These are phyloP conservation scores for Arabis hirsuta DNA, from an alignment of 345 rosid species.

Conservation along the genomic window DNA sequence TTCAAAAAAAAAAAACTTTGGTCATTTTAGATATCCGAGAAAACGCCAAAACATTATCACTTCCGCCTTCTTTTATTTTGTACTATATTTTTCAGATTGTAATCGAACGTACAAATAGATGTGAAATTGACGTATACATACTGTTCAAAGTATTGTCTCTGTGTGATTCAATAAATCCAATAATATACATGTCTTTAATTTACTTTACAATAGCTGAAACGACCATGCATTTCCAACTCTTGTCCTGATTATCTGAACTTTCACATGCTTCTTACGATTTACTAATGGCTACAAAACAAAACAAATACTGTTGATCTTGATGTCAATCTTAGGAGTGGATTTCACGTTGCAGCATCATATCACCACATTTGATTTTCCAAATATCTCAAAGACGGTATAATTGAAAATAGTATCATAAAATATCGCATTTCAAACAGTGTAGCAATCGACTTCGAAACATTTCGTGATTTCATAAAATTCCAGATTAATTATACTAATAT, in stretches of 20 bases:
- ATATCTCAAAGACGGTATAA: too few species aligned
- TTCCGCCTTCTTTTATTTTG: neutral
- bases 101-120: constrained; percentile 7
- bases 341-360: neutral
- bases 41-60: neutral
- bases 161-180: constrained; percentile 7
- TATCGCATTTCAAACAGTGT: too few species aligned
- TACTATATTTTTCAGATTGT: neutral
- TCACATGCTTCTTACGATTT: neutral
- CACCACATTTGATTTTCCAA: too few species aligned
- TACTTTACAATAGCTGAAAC: neutral
- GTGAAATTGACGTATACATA: neutral
- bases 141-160: constrained; percentile 5
- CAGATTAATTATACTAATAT: too few species aligned
- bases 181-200: neutral
- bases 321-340: neutral
- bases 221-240: neutral
- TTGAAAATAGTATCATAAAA: too few species aligned
- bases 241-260: constrained; percentile 1
- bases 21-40: neutral
- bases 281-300: neutral
- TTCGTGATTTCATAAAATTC: too few species aligned
- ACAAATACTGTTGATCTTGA: neutral
- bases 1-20: too few species aligned
- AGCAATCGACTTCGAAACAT: too few species aligned